Percentiles rank a stretch among this genome's conserved stretches.
phyloP scores from a whole-genome alignment of 1,284 basidiomycete species.

The Hemileia vastatrix region DNA sequence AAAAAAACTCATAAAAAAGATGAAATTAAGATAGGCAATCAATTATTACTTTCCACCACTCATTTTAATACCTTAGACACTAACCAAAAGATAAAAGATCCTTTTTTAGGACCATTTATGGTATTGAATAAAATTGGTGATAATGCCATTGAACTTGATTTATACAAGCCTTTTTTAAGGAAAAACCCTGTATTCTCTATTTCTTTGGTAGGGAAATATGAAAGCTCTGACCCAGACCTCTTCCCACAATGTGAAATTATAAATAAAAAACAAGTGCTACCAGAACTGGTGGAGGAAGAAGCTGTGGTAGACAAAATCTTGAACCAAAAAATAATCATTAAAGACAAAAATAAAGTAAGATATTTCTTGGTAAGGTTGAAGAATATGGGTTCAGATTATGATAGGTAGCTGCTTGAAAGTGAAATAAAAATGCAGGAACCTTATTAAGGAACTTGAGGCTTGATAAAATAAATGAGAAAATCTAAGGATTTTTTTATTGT shows the following conservation, averaged over 20 bases:
- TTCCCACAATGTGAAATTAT: too few relatives aligned
- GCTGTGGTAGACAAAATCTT: background rate
- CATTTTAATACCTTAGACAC: constrained; percentile 4
- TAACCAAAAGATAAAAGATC: constrained; percentile 1
- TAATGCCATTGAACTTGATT: background rate
- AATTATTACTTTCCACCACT: background rate
- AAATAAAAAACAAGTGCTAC: too few relatives aligned
- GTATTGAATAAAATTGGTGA: background rate
- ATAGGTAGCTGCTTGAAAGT: background rate
- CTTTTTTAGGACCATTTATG: constrained; percentile 6
- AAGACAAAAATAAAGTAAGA: background rate
- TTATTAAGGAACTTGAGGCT: background rate
- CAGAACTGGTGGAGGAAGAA: background rate
- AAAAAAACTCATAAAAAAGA: background rate
- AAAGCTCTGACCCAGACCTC: too few relatives aligned
- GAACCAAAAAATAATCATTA: background rate
- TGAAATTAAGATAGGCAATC: background rate
- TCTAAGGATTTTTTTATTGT: background rate
- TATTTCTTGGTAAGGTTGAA: background rate
- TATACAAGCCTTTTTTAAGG: background rate
- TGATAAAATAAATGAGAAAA: background rate
- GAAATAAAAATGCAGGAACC: background rate
- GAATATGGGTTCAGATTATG: background rate
- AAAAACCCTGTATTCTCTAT: background rate
- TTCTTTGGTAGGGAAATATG: too few relatives aligned